Evolutionary conservation across 805 yeast genomes (phyloP), one percentile per base, ranked within the genome.

Genomic region (Schwanniomyces vanrijiae): DNA sequence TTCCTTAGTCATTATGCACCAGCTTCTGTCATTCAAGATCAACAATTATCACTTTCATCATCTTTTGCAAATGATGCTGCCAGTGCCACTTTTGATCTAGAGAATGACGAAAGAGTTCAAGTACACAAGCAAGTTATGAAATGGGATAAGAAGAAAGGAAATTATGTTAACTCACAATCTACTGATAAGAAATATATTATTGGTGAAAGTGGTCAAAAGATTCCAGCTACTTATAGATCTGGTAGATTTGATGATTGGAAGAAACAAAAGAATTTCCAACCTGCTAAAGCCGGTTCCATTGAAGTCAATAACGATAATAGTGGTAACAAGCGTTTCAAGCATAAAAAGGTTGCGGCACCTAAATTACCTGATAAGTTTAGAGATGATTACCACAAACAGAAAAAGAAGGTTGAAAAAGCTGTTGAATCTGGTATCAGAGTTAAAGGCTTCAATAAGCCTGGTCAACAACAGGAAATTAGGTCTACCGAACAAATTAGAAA

Each of bases 231-330:
- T 11, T 90, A 84, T 70, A 79, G 88, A 61, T 84, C 96, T 2
- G 99, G 99, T 40, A 83, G 89, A 54, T 94, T 82, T 60, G 98
- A 91, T 46, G 86, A 84, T 37, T 94, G 99, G 99, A 87, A 87
- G 62, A 77, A 83, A 53, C 81, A 83, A 33, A 80, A 90, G 64
- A 81, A 78, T 54, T 60, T 82, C 39, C 75, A 76, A 45, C 75
- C 82, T 40, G 55, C 73, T 45, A 75, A 74, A 53, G 81, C 77
- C 21, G 90, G 88, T 10, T 71, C 86, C 0, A 61, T 71, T 53
- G 88, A 82, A 53, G 61, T 58, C 10, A 49, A 59, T 31, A 62
- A 51, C 38, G 60, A 60, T 42, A 60, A 64, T 22, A 49, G 60
- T 35, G 60, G 61, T 33, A 61, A 68, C 24, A 59, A 69, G 61